Base-by-base conservation (phyloP, 352 stramenopile species). In the Pythium periplocum region DNA sequence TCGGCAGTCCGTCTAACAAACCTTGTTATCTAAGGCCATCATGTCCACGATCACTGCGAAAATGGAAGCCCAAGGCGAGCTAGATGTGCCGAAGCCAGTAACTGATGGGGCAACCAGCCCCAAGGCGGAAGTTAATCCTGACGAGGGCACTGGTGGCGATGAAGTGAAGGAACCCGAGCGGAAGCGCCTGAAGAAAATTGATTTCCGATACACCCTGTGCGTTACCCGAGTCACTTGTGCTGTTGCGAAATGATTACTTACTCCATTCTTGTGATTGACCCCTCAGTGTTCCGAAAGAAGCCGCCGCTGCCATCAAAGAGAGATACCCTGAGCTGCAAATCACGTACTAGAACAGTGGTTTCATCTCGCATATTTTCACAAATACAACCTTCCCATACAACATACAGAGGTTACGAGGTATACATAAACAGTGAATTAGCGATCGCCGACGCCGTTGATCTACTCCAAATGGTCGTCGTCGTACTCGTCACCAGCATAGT, bases 161-260 rank as follows among this genome's bases (percentile, higher is more conserved):
- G 82, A 75, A 38, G 60, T 53, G 4, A 64, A 71, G 12, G 79
- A 87, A 41, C 85, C 82, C 0, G 80, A 90, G 56, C 77, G 78
- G 35, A 96, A 96, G 68, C 77, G 80, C 4, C 75, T 96, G 42
- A 96, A 96, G 68, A 90, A 87, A 49, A 73, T 96, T 49, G 84
- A 96, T 49, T 91, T 96, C 34, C 86, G 86, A 52, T 96, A 96
- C 70, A 96, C 86, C 10, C 80, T 68, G 86, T 94, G 79, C 53
- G 80, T 26, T 26, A 26, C 17, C 0, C 17, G 17, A 26, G 17
- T 71, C 8, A 17, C 47, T 17, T 49, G 44, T 31, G 6, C 51
- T 49, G 10, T 30, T 62, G 31, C 41, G 26, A 1, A 41, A 3
- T 39, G n/a, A 1, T 64, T 8, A 62, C 17, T 54, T 6, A 41